Percentiles rank a stretch among this genome's conserved stretches.
These are phyloP conservation scores for Periconia digitata DNA, from an alignment of 2,329 filamentous ascomycete genomes.

Conservation along the genomic window DNA sequence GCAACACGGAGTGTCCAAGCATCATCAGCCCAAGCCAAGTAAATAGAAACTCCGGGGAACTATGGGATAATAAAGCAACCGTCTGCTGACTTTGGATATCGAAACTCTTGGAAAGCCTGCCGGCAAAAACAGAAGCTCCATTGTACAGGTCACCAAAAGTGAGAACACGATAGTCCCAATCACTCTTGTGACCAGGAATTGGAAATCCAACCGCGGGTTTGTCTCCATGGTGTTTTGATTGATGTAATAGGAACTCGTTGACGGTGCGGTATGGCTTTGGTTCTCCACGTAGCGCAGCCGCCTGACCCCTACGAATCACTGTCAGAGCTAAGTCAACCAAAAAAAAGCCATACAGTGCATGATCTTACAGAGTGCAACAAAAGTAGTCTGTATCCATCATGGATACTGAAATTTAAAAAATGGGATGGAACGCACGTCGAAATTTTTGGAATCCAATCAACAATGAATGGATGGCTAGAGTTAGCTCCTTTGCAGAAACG, in stretches of 20 bases:
- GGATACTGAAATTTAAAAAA: not conserved
- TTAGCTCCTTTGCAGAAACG: not conserved
- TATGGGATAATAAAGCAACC: slow-evolving; percentile 59
- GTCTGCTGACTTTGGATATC: slow-evolving; percentile 26
- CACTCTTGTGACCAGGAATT: slow-evolving; percentile 19
- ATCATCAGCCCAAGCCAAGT: slow-evolving; percentile 62
- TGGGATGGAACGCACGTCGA: too few species aligned
- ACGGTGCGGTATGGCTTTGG: slow-evolving; percentile 49
- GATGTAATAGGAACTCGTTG: slow-evolving; percentile 53
- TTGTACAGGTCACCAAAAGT: slow-evolving; percentile 40
- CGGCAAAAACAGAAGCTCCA: slow-evolving; percentile 42
- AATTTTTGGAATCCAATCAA: not conserved
- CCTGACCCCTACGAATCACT: too few species aligned
- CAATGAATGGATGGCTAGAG: not conserved
- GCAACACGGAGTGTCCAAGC: slow-evolving; percentile 56
- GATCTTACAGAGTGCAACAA: too few species aligned
- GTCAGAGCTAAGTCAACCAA: too few species aligned
- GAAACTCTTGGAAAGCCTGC: slow-evolving; percentile 20
- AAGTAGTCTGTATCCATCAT: too few species aligned
- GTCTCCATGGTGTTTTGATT: slow-evolving; percentile 44
- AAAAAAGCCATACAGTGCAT: too few species aligned
- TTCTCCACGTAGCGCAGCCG: slow-evolving; percentile 41
- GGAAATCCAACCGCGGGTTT: slow-evolving; percentile 56
- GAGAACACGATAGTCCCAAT: slow-evolving; percentile 35
- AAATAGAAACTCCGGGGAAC: slow-evolving; percentile 60